Base-by-base conservation (phyloP, 2,329 filamentous ascomycete genomes). In the Tympanopsis confertula region DNA sequence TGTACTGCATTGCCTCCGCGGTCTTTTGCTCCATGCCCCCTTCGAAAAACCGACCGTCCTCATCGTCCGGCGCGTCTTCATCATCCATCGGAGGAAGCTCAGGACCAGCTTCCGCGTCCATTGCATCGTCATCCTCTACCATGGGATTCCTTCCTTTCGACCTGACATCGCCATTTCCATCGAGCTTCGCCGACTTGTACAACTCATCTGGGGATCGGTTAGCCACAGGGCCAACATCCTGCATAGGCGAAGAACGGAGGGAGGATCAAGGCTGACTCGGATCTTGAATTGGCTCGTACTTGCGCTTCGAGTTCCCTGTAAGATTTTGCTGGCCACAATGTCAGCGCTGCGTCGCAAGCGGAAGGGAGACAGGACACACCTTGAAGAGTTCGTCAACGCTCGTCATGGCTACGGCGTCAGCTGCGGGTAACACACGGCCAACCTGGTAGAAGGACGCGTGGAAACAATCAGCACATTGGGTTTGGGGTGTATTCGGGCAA, bases 11-110 rank as follows among this genome's bases (percentile, higher is more conserved):
- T 15, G 91, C 85, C 48, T 87, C 75, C 2, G 78, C 80, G 46
- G 93, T 86, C 46, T 86, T 72, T 41, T 79, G 71, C 19, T 82
- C 86, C 49, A 98, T 82, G 22, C 91, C 91, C 38, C 87, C 85
- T 32, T 89, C 91, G 50, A 95, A 98, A 65, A 98, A 98, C 10
- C 91, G 80, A 1, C 89, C 91, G 45, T 94, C 91, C 38, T 94
- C 86, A 49, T 94, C 88, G 47, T 89, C 84, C 63, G 18, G 41
- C n/a, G 65, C 58, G 35, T 63, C 55, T 33, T 68, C 61, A 32
- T 64, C 54, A 35, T 55, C 57, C 32, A 74, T 64, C 20, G 62
- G 54, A 42, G 65, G 65, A 10, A 66, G 64, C 38, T 33, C 30
- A 10, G 30, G 30, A 17, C 30, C 30, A 33, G 30, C 30, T 18